phyloP scores from a whole-genome alignment of 2,329 filamentous ascomycete species.

The Penicillium sp. region DNA sequence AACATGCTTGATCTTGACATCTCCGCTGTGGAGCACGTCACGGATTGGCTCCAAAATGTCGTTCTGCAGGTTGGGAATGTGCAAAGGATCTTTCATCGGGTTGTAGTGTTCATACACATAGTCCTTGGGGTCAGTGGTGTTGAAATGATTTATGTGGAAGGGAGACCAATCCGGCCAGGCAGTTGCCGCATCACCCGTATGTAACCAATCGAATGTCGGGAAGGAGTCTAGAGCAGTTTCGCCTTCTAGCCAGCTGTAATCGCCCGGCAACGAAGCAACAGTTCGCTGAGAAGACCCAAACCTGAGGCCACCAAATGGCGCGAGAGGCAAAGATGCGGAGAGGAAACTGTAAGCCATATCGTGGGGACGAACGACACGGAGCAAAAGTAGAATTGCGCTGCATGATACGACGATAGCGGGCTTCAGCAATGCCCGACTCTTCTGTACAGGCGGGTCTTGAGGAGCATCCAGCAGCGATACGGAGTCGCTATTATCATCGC shows the following conservation, averaged over 20 bases:
- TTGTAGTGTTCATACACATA: constrained; percentile 14
- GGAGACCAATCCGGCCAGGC: constrained; percentile 16
- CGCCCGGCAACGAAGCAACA: constrained; percentile 3
- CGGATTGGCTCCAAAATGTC: constrained; percentile 15
- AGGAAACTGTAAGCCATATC: constrained; percentile 18
- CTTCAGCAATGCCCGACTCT: background rate
- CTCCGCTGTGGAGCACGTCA: constrained; percentile 17
- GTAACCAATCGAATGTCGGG: constrained; percentile 20
- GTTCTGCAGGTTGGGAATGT: constrained; percentile 17
- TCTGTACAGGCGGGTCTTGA: background rate
- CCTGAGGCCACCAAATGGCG: constrained; percentile 17
- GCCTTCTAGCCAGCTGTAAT: constrained; percentile 17
- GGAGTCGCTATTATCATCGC: constrained; percentile 15
- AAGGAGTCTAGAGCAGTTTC: constrained; percentile 14
- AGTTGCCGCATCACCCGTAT: background rate
- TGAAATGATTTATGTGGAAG: constrained; percentile 7
- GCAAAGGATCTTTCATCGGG: constrained; percentile 14
- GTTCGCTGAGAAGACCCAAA: constrained; percentile 5
- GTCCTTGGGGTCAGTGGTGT: background rate
- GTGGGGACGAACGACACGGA: constrained; percentile 17
- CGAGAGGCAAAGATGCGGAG: constrained; percentile 20
- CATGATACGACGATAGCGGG: constrained; percentile 10
- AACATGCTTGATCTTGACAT: constrained; percentile 44
- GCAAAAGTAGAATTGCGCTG: constrained; percentile 6
- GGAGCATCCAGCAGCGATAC: constrained; percentile 3